Evolutionary conservation across 2,329 filamentous ascomycete genomes (phyloP), one percentile per base, ranked within the genome.

Genomic region (Microdochium paspali): DNA sequence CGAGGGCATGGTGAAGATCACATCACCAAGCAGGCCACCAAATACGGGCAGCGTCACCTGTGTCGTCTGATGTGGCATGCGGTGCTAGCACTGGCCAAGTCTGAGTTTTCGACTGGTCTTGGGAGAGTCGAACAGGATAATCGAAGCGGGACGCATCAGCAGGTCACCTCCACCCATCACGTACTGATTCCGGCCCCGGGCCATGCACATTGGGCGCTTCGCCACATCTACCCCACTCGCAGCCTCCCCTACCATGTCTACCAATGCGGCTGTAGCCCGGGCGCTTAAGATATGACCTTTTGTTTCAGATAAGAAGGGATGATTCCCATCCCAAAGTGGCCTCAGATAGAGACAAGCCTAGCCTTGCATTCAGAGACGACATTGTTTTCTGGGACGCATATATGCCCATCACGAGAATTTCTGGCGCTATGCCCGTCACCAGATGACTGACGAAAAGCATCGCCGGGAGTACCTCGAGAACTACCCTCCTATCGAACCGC

Each of bases 331-430:
- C 28, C 28, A 30, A 9, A 30, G 9, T 30, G 28, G 28, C 28
- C 9, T 15, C 28, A 15, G 15, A 9, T 9, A 30, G 28, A 30
- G 15, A n/a, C n/a, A n/a, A n/a, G n/a, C n/a, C n/a, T n/a, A n/a
- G n/a, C n/a, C n/a, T n/a, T n/a, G n/a, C n/a, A n/a, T n/a, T n/a
- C 28, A 30, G 9, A 15, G 28, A 30, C 28, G 28, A 30, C 9
- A 30, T 30, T 30, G 28, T 30, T 15, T 30, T 30, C 28, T 30
- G 28, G 28, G 28, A 30, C 28, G 28, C 28, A 9, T 30, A 15
- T 58, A 58, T 24, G 56, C 53, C 3, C 54, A 56, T 44, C 50
- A 55, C 21, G 54, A 56, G 32, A 54, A 47, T 1, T 54, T 54
- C 23, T 56, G 54, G 53, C 45, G 53, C 9, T 49, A 47, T 10